Evolutionary conservation across 2,329 filamentous ascomycete species (phyloP).

Genomic region (Septoria petroselini): DNA sequence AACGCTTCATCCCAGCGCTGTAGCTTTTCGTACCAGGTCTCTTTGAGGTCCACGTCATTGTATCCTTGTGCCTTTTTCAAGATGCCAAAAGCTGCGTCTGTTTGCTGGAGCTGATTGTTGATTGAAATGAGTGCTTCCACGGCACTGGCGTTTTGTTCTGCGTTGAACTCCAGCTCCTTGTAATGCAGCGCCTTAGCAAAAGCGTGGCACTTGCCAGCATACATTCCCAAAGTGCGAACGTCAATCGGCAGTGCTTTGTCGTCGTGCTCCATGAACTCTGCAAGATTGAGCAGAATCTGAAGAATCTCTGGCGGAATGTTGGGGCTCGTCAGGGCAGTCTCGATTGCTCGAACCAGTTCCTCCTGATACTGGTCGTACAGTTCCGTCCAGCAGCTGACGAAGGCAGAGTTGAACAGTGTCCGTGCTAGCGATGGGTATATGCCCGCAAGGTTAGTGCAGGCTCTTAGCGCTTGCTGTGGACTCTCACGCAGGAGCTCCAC

Average conservation of each 20-base stretch:
- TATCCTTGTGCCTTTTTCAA: slow-evolving; percentile 93
- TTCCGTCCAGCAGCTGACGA: slow-evolving; percentile 98
- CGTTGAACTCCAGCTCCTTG: slow-evolving; percentile 96
- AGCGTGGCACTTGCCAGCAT: slow-evolving; percentile 93
- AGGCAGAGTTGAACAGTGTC: slow-evolving; percentile 96
- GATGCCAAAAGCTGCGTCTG: slow-evolving; percentile 97
- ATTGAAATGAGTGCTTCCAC: slow-evolving; percentile 98
- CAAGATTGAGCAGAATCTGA: slow-evolving; percentile 88
- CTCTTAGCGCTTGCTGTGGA: slow-evolving; percentile 88
- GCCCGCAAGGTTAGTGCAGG: slow-evolving; percentile 86
- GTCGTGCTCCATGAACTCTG: slow-evolving; percentile 99
- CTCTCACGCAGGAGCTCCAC: slow-evolving; percentile 93
- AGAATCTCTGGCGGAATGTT: slow-evolving; percentile 95
- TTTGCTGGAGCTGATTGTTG: slow-evolving; percentile 98
- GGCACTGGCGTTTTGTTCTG: slow-evolving; percentile 91
- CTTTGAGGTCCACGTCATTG: slow-evolving; percentile 90
- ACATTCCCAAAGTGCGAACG: slow-evolving; percentile 87
- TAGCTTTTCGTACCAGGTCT: slow-evolving; percentile 98
- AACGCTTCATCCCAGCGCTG: slow-evolving; percentile 98
- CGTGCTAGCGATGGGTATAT: slow-evolving; percentile 88
- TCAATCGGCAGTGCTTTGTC: slow-evolving; percentile 98
- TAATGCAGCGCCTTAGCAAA: slow-evolving; percentile 98
- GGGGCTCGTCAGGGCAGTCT: slow-evolving; percentile 89
- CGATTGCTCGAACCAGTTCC: slow-evolving; percentile 91
- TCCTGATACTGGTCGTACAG: slow-evolving; percentile 96